phyloP scores from a whole-genome alignment of 805 yeast genomes.

The Helenozyma rhizophorensis region DNA sequence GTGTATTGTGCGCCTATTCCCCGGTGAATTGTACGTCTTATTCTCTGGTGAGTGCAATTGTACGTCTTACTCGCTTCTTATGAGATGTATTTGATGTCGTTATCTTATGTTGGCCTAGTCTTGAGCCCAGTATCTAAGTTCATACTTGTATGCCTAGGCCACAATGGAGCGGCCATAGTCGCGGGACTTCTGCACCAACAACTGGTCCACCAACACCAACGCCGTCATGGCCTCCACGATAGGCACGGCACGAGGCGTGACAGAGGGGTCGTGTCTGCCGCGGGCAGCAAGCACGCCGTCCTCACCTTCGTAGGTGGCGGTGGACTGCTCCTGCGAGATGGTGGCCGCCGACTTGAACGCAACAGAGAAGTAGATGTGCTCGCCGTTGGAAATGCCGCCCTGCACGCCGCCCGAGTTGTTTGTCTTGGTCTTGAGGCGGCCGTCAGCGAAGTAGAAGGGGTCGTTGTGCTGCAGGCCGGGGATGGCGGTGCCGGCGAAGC shows the following conservation, averaged over 20 bases:
- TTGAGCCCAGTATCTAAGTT: neutral
- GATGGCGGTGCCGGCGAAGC: constrained; percentile 82
- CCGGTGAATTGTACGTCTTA: no score
- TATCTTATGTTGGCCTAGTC: neutral
- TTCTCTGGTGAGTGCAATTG: no score
- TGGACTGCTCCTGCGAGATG: constrained; percentile 86
- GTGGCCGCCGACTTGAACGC: constrained; percentile 99
- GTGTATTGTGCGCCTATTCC: no score
- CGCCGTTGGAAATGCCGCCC: constrained; percentile 98
- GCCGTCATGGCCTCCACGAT: constrained; percentile 98
- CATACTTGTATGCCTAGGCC: constrained; percentile 1
- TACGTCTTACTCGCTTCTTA: no score
- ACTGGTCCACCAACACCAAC: constrained; percentile 82
- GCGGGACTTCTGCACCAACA: constrained; percentile 82
- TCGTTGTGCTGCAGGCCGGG: constrained; percentile 96
- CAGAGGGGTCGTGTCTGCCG: constrained; percentile 98
- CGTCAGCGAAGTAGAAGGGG: constrained; percentile 63
- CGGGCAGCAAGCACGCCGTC: constrained; percentile 88
- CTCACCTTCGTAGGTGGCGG: constrained; percentile 84
- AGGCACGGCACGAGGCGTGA: constrained; percentile 97
- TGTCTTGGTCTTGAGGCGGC: constrained; percentile 74
- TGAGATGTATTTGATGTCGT: no score
- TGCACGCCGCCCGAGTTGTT: constrained; percentile 96
- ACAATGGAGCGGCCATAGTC: constrained; percentile 29
- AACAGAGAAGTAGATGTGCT: constrained; percentile 86